Base-by-base conservation (phyloP, 495 filamentous ascomycete genomes). In the Penicillium pancosmium region DNA sequence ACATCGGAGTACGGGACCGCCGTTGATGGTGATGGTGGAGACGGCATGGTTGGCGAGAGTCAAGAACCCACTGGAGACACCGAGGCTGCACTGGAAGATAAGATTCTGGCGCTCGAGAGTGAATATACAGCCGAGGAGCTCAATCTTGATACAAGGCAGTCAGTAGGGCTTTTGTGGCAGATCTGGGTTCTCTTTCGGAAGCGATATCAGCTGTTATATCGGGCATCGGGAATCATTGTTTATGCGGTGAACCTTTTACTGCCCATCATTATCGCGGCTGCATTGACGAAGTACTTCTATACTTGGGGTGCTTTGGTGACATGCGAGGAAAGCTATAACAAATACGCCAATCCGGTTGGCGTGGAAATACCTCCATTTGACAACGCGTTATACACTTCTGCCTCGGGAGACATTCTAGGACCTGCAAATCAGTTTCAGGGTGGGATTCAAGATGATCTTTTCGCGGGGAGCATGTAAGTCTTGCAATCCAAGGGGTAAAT, bases 11-110 rank as follows among this genome's bases (percentile, higher is more conserved):
- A 18, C 9, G 43, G 43, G 3, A 46, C 43, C n/a, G 10, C 43
- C 10, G 9, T 46, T n/a, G n/a, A 46, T 16, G 43, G 43, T 1
- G 43, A 9, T 9, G 43, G 43, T 16, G 43, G 43, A 2, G 43
- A 46, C n/a, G 43, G 43, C 43, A 46, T 46, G 43, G 43, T 46
- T 21, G 43, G 43, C n/a, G 43, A 46, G 43, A 46, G 10, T n/a
- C 12, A 46, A n/a, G 8, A 46, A 9, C n/a, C 43, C 19, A 16
- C 10, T 2, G 43, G n/a, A n/a, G 9, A 46, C n/a, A 12, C 43
- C n/a, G 43, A 46, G 10, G 19, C 11, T 46, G 2, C 43, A 46
- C 2, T 46, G 43, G 43, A 46, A 4, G 43, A 46, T 7, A 46
- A 46, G 43, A 46, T 46, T 21, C 43, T 46, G 7, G 43, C n/a